Evolutionary conservation across 2,329 filamentous ascomycete genomes (phyloP).

Genomic region (Alternaria tenuissima): DNA sequence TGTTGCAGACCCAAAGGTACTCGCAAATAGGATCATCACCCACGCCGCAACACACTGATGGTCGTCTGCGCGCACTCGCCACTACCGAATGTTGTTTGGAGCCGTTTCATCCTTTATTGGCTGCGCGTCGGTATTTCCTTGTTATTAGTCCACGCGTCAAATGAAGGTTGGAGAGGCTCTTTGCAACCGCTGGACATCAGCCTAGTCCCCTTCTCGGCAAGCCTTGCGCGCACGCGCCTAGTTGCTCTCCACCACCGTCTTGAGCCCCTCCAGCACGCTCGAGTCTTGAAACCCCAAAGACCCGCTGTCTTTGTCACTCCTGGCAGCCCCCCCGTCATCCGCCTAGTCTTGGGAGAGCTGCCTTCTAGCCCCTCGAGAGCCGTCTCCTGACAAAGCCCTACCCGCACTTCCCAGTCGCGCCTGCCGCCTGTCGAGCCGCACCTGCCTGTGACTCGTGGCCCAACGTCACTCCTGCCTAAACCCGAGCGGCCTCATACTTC

Average conservation of each 20-base stretch:
- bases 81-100: conserved; percentile 2
- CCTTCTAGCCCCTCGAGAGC: conserved; percentile 8
- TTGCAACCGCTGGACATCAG: conserved; percentile 22
- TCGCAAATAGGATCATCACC: conserved; percentile 7
- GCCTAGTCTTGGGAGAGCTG: conserved; percentile 1
- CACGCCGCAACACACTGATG: conserved; percentile 26
- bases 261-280: conserved; percentile 34
- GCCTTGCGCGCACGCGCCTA: conserved; percentile 44
- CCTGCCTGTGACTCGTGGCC: conserved; percentile 37
- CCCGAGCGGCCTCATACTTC: conserved; percentile 17
- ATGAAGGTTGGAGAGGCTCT: conserved; percentile 13
- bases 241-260: conserved; percentile 28
- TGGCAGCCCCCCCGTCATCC: conserved; percentile 10
- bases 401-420: conserved; percentile 21
- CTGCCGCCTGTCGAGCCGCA: conserved; percentile 32
- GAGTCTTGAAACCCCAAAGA: conserved; percentile 36
- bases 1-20: background rate
- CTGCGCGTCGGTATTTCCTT: conserved; percentile 5
- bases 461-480: conserved; percentile 40
- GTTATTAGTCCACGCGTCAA: conserved; percentile 11
- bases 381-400: conserved; percentile 16
- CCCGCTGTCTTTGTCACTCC: conserved; percentile 22
- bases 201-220: conserved; percentile 39
- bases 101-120: conserved; percentile 4
- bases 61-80: conserved; percentile 12